Evolutionary conservation across 768 basidiomycete genomes (phyloP), one percentile per base, ranked within the genome.

Genomic region (Calocera cornea): DNA sequence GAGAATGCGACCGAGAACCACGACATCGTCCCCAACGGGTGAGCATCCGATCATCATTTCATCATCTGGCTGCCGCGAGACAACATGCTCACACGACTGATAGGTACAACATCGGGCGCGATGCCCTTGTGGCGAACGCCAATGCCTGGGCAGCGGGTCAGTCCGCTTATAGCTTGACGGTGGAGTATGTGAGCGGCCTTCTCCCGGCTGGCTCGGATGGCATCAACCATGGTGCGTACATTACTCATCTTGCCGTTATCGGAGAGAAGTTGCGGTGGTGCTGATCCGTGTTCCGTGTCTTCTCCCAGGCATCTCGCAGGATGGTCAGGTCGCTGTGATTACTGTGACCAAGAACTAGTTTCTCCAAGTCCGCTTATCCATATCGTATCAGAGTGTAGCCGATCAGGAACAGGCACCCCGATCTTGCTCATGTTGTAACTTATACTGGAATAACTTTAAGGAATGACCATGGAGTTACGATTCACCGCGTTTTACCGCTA

Each of bases 321-420:
- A 87, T 71, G 86, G 86, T 49, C 77, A 82, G 36, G 81, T 83
- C 17, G 80, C 80, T 0, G 71, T 87, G 24, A 75, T 87, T 66
- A 86, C 83, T 1, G 82, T 86, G 22, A 81, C 76, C 1, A 81
- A 19, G 54, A 60, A 60, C 22, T 60, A 60, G 54, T 47, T 19
- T 17, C 5, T 47, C 7, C 44, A 47, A 47, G 24, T 47, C 5
- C 24, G 24, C 44, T 3, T 47, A 47, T 3, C 36, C 8, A 47
- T 47, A 47, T 19, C 44, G 44, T 47, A 47, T 19, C 24, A 47
- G 16, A 19, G 44, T 19, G 14, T 38, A 38, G 36, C 36, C 5
- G 36, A 38, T 5, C 36, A 38, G 36, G 36, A 14, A 38, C 14
- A 5, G 36, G 36, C 36, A 14, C 36, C 7, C 5, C 14, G 36